Percentiles rank a stretch among this genome's conserved stretches.
Conservation (phyloP, 805 yeast genomes). For the Wickerhamomyces bisporus region DNA sequence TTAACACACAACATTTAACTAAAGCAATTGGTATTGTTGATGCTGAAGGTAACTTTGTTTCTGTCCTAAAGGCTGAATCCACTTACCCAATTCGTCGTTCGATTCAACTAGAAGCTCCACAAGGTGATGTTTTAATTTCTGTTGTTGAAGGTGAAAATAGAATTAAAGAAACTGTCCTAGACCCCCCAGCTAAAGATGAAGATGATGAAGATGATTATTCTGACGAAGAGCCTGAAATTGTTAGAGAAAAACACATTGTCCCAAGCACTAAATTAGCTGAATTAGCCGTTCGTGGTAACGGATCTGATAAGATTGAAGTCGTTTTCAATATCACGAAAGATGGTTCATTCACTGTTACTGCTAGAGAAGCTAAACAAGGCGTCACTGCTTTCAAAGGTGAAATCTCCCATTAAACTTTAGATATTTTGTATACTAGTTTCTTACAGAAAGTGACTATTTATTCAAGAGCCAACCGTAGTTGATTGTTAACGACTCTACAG, state of each 20-base stretch:
- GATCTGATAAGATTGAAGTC: constrained; percentile 63
- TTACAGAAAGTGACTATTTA: not conserved
- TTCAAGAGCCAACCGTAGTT: no score
- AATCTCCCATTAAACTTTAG: constrained; percentile 9
- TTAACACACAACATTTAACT: constrained; percentile 81
- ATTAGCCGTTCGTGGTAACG: constrained; percentile 66
- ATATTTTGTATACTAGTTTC: no score
- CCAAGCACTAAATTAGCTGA: constrained; percentile 75
- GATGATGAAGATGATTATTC: constrained; percentile 47
- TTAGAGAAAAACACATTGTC: constrained; percentile 67
- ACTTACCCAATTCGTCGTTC: constrained; percentile 87
- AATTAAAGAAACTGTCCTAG: constrained; percentile 75
- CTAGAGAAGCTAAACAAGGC: constrained; percentile 60
- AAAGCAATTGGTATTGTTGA: constrained; percentile 82
- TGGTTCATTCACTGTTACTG: constrained; percentile 53
- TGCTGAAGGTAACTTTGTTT: constrained; percentile 64
- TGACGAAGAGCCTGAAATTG: constrained; percentile 89
- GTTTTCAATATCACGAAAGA: constrained; percentile 51
- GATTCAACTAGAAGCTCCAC: constrained; percentile 54
- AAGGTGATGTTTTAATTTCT: constrained; percentile 59
- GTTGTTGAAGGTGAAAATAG: constrained; percentile 84
- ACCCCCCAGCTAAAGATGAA: constrained; percentile 50
- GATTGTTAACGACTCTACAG: no score
- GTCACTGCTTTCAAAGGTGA: constrained; percentile 54
- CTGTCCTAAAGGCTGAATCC: constrained; percentile 76